Evolutionary conservation across 2,329 filamentous ascomycete genomes (phyloP).

Genomic region (Myriosclerotinia scirpicola): DNA sequence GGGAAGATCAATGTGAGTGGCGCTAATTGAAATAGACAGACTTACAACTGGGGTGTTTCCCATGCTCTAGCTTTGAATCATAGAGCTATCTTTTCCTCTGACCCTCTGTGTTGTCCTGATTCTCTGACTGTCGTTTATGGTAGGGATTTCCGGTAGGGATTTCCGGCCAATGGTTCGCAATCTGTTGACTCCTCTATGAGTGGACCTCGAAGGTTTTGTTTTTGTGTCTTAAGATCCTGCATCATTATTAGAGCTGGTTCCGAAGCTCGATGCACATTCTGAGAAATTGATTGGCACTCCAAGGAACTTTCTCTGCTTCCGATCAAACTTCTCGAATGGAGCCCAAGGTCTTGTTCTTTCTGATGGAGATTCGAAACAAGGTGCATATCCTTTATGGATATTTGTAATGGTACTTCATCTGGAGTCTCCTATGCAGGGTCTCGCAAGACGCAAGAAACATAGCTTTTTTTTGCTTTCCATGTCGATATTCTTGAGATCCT

Average conservation of each 20-base stretch:
- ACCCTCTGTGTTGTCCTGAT: no score
- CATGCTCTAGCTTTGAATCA: background rate
- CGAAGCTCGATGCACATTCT: background rate
- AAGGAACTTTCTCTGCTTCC: background rate
- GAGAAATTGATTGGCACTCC: background rate
- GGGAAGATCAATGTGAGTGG: background rate
- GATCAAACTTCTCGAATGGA: background rate
- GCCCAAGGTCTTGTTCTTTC: background rate
- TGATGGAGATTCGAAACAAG: background rate
- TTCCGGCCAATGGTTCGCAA: background rate
- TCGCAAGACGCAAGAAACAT: background rate
- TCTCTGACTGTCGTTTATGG: background rate
- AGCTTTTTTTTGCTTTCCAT: background rate
- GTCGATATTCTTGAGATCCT: background rate
- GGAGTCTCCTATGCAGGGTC: background rate
- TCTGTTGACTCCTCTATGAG: background rate
- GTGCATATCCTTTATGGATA: background rate
- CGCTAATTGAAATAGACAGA: background rate
- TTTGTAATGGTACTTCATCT: background rate
- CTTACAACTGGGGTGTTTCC: background rate
- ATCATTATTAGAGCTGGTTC: background rate
- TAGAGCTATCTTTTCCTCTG: no score
- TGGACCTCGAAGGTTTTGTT: background rate
- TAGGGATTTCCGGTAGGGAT: background rate
- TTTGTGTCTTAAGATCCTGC: background rate